Evolutionary conservation across 306 rosid species (phyloP), one percentile per base, ranked within the genome.

Genomic region (Ormosia emarginata): DNA sequence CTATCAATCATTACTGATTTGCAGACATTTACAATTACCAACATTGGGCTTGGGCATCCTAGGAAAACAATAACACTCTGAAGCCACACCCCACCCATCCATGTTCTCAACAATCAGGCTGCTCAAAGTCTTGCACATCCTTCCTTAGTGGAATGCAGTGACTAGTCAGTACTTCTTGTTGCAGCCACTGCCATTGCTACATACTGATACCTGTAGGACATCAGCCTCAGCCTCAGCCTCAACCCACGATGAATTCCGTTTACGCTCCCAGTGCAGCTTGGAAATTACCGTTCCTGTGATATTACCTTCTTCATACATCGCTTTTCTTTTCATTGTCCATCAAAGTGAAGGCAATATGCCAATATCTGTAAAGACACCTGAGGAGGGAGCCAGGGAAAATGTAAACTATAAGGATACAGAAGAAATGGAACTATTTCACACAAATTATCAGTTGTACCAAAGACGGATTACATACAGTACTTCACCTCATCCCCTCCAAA

Each of bases 401-500:
- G 68, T 52, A 40, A 63, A 50, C 24, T 41, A 64, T 7, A 72
- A 74, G 14, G 77, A 43, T 40, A 75, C 75, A 34, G 41, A 66
- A 66, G 43, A 76, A 67, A 53, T 50, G 85, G 33, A 81, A 56
- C 85, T 86, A 84, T 67, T 62, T 82, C 86, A 79, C 88, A 82
- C 83, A 67, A 33, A 74, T 75, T 24, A 24, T 24, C 82, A 62
- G 64, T 59, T 34, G 78, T 33, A 24, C 81, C 72, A 72, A 77
- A 74, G 73, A 61, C 41, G 65, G 24, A 47, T 81, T 81, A 73
- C 52, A 49, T 57, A 71, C 81, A 67, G 69, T 66, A 14, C 57
- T 79, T 76, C 75, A 76, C 79, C 55, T 75, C 69, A 65, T 64
- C 83, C 79, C 82, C 66, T 46, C 65, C 36, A 57, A 68, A 80